phyloP scores from a whole-genome alignment of 257 asterid species.

The Solanum piurae region DNA sequence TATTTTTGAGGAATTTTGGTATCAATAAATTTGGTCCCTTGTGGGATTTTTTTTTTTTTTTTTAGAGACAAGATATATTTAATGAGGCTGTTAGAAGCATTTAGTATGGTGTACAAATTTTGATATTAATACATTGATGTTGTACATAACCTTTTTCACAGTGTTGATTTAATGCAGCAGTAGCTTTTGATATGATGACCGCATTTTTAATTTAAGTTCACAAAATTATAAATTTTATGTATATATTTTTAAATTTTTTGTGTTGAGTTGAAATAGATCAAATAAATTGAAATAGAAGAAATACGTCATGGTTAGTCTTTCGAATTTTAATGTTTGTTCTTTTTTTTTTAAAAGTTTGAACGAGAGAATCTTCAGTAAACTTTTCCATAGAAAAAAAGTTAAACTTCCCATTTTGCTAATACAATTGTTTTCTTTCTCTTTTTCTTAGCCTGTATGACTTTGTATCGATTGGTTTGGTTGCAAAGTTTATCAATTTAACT shows the following conservation, averaged over 20 bases:
- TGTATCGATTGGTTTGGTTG: too few species aligned
- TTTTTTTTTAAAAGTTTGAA: too few species aligned
- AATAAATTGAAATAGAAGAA: neutral
- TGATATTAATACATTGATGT: constrained; percentile 5
- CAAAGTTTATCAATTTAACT: neutral
- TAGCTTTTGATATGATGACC: neutral
- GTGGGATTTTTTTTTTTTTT: neutral
- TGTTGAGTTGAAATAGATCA: neutral
- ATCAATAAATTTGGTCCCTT: neutral
- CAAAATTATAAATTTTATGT: neutral
- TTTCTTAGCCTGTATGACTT: too few species aligned
- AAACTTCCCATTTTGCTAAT: too few species aligned
- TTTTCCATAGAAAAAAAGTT: too few species aligned
- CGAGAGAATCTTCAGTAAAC: too few species aligned
- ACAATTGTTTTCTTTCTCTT: neutral
- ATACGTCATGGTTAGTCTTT: neutral
- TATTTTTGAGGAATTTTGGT: neutral
- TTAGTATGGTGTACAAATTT: constrained; percentile 13
- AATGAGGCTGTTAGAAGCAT: constrained; percentile 13
- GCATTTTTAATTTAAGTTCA: neutral
- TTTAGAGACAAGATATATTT: constrained; percentile 1
- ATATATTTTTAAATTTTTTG: too few species aligned
- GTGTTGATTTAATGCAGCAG: neutral
- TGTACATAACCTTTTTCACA: constrained; percentile 4
- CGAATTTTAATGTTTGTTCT: neutral